These are phyloP conservation scores for Thraustochytrium sp. DNA, from an alignment of 352 stramenopile species.

Conservation along the genomic window DNA sequence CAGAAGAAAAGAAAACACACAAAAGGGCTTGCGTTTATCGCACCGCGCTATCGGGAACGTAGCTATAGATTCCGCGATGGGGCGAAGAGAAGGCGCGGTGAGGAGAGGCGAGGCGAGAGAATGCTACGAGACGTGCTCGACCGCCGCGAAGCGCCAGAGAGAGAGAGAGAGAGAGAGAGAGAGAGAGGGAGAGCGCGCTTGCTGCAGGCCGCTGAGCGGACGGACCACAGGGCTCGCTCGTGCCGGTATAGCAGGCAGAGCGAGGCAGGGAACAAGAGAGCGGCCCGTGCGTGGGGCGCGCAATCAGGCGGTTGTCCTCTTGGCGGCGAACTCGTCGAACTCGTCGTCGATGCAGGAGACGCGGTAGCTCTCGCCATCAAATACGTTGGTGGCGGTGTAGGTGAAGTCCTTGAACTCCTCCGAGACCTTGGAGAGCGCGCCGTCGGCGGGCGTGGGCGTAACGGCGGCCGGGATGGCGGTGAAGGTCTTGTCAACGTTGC, in stretches of 20 bases:
- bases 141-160: too few relatives aligned
- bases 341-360: conserved; percentile 37
- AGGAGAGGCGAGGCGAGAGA: too few relatives aligned
- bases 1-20: neutral
- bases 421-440: conserved; percentile 64
- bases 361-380: conserved; percentile 42
- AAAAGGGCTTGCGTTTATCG: too few relatives aligned
- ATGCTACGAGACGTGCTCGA: too few relatives aligned
- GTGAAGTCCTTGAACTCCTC: conserved; percentile 87
- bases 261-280: neutral
- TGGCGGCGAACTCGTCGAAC: conserved; percentile 31
- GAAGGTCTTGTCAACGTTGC: conserved; percentile 88
- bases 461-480: conserved; percentile 81
- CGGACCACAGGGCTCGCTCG: neutral
- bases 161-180: neutral
- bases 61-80: too few relatives aligned
- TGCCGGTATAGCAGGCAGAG: neutral
- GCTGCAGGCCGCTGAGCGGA: neutral
- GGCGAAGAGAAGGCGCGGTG: too few relatives aligned
- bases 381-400: conserved; percentile 51
- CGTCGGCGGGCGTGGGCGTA: conserved; percentile 45
- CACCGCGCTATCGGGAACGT: too few relatives aligned
- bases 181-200: neutral
- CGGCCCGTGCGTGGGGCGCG: neutral
- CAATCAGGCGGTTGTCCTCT: neutral